Conservation (phyloP, 495 filamentous ascomycete genomes). For the Aspergillus olivimuriae region DNA sequence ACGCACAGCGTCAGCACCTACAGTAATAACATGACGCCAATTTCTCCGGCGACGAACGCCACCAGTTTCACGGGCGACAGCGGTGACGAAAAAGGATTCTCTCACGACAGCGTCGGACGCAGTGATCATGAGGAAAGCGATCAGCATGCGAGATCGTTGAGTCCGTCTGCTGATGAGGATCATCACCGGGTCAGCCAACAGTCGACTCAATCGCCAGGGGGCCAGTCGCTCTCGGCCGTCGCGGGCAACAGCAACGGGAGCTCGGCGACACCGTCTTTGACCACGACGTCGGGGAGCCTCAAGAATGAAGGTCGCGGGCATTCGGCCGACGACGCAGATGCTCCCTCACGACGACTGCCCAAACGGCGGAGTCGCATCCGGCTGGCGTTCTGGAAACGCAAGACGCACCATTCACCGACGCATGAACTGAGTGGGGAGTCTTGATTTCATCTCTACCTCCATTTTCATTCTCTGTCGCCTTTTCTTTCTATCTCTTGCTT, state of each 20-base stretch:
- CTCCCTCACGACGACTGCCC: constrained; percentile 19
- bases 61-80: constrained; percentile 47
- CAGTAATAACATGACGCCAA: constrained; percentile 40
- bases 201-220: constrained; percentile 23
- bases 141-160: constrained; percentile 12
- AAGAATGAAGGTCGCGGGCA: constrained; percentile 19
- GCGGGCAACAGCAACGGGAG: constrained; percentile 22
- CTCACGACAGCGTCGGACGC: constrained; percentile 24
- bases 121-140: constrained; percentile 18
- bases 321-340: constrained; percentile 18
- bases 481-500: constrained; percentile 1
- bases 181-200: background rate
- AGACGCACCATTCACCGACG: constrained; percentile 24
- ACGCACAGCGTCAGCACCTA: constrained; percentile 39
- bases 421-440: constrained; percentile 34
- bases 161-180: background rate
- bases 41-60: constrained; percentile 46
- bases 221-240: constrained; percentile 16
- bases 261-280: constrained; percentile 22
- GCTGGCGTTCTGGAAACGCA: constrained; percentile 43
- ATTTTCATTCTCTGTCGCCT: too few relatives aligned
- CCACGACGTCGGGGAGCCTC: constrained; percentile 24
- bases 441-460: too few relatives aligned
- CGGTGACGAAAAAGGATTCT: constrained; percentile 35
- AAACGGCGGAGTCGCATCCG: constrained; percentile 39